Percentiles rank a stretch among this genome's conserved stretches.
These are phyloP conservation scores for Mycena capillaripes DNA, from an alignment of 768 basidiomycete genomes.

Conservation along the genomic window DNA sequence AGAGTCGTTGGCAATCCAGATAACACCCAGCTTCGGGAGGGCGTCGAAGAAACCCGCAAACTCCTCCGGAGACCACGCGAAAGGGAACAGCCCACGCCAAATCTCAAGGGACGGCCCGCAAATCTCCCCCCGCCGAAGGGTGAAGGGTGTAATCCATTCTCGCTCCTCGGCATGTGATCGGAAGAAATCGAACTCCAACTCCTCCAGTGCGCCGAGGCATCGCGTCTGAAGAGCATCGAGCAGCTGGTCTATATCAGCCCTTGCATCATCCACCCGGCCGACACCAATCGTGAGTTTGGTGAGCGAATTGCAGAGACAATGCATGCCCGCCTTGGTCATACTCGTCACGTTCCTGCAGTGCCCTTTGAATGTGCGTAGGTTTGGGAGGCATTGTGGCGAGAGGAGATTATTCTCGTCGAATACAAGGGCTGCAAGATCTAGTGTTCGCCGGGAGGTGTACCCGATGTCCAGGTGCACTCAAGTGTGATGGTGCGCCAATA, in stretches of 20 bases:
- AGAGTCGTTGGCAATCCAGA: not conserved
- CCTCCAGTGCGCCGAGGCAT: not conserved
- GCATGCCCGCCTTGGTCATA: conserved; percentile 2
- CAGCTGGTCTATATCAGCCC: not conserved
- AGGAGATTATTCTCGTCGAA: not conserved
- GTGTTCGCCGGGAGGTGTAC: not conserved
- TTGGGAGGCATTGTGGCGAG: not conserved
- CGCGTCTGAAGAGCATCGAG: conserved; percentile 1
- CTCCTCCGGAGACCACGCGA: conserved; percentile 7
- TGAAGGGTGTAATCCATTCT: not conserved
- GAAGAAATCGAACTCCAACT: conserved; percentile 16
- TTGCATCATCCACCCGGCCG: not conserved
- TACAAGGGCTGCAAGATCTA: not conserved
- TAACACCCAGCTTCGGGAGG: conserved; percentile 1
- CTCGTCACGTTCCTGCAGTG: conserved; percentile 12
- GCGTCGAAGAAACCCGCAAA: not conserved
- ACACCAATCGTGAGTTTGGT: conserved; percentile 8
- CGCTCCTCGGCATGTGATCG: not conserved
- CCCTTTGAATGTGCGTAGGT: conserved; percentile 2
- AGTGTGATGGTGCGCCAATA: not conserved
- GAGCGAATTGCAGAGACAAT: not conserved
- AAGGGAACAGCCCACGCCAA: conserved; percentile 12
- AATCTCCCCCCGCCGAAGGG: not conserved
- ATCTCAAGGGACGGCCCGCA: conserved; percentile 15
- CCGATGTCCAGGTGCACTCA: not conserved